These are phyloP conservation scores for Alternaria angustiovoidea DNA, from an alignment of 2,329 filamentous ascomycete genomes.

Conservation along the genomic window DNA sequence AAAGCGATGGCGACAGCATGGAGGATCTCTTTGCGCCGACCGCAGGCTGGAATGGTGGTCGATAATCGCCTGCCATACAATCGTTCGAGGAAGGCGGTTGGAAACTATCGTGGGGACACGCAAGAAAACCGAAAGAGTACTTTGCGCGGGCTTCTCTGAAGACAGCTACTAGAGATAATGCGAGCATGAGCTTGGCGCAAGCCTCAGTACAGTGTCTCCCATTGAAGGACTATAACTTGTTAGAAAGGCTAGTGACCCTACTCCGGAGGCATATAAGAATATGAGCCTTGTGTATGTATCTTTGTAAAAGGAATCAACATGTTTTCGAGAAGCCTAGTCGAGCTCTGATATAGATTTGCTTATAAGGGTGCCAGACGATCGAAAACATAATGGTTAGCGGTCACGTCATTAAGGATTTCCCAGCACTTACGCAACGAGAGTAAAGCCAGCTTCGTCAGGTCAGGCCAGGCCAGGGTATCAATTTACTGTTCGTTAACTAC, in stretches of 20 bases:
- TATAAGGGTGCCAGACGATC: background rate
- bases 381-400: background rate
- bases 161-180: background rate
- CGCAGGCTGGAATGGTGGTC: slow-evolving; percentile 11
- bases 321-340: background rate
- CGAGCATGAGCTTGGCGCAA: background rate
- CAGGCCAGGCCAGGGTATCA: slow-evolving; percentile 16
- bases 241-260: background rate
- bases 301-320: background rate
- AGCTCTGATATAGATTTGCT: too few species aligned
- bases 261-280: background rate
- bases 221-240: background rate
- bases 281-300: background rate
- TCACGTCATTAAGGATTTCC: background rate
- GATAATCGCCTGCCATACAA: background rate
- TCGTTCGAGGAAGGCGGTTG: background rate
- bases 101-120: background rate
- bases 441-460: background rate
- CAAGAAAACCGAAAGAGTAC: background rate
- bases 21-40: slow-evolving; percentile 20
- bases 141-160: background rate
- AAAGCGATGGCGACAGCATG: slow-evolving; percentile 17
- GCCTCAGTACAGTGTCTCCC: background rate
- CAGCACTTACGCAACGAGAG: background rate
- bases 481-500: slow-evolving; percentile 5